Conservation (phyloP, 805 yeast genomes). For the Candida khao-thaluensis region DNA sequence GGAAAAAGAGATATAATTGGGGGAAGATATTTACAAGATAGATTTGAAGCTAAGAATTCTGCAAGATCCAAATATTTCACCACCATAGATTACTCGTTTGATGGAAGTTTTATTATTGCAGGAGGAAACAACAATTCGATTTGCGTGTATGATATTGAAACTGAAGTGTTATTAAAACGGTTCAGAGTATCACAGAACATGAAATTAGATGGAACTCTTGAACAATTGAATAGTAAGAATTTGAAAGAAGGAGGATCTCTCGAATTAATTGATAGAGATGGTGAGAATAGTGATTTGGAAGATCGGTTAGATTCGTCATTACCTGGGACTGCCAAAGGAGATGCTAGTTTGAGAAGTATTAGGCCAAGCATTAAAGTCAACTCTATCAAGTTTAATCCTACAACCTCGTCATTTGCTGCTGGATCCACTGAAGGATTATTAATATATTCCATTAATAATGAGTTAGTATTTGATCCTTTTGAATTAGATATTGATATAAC, state of each 20-base stretch:
- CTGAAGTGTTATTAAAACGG: conserved; percentile 79
- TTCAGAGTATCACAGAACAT: conserved; percentile 86
- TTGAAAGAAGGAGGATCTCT: conserved; percentile 79
- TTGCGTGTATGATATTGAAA: conserved; percentile 85
- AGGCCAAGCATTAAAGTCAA: conserved; percentile 85
- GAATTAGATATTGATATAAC: conserved; percentile 93
- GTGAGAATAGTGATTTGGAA: conserved; percentile 82
- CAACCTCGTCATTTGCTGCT: conserved; percentile 87
- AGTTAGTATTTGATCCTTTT: conserved; percentile 84
- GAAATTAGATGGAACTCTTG: conserved; percentile 86
- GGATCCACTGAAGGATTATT: conserved; percentile 93
- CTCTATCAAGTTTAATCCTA: conserved; percentile 79
- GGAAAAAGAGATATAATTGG: conserved; percentile 82
- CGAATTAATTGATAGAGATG: conserved; percentile 78
- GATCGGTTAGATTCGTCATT: conserved; percentile 71
- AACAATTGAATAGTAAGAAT: conserved; percentile 71
- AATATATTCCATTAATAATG: conserved; percentile 75
- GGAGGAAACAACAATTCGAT: conserved; percentile 92
- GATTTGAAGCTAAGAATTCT: conserved; percentile 77
- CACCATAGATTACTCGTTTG: conserved; percentile 80
- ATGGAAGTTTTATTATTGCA: conserved; percentile 83
- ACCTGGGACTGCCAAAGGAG: conserved; percentile 84
- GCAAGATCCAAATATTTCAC: conserved; percentile 82
- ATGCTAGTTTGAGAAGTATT: conserved; percentile 68
- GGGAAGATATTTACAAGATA: conserved; percentile 80